Evolutionary conservation across 2,329 filamentous ascomycete genomes (phyloP).

Genomic region (Exophiala phaeomuriformis): DNA sequence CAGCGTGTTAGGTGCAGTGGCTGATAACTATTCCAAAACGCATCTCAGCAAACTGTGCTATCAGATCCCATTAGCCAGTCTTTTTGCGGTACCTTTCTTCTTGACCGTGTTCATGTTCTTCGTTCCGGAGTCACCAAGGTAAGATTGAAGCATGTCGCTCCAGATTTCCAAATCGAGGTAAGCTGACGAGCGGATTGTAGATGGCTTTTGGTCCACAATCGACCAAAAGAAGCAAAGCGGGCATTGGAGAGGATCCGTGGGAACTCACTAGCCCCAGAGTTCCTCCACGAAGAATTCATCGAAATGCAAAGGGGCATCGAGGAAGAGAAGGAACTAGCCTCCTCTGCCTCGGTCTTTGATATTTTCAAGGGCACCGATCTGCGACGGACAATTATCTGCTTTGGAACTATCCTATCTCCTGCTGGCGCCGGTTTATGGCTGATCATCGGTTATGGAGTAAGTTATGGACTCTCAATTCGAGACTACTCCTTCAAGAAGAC

Average conservation of each 20-base stretch:
- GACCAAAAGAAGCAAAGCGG: slow-evolving; percentile 12
- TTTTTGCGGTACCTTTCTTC: slow-evolving; percentile 44
- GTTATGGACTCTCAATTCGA: background rate
- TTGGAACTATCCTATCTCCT: slow-evolving; percentile 47
- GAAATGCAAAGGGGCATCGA: slow-evolving; percentile 25
- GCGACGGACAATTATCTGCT: slow-evolving; percentile 40
- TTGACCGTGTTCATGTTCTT: slow-evolving; percentile 42
- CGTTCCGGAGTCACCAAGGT: slow-evolving; percentile 43
- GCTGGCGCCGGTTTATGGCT: slow-evolving; percentile 11
- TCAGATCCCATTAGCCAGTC: slow-evolving; percentile 43
- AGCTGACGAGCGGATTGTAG: background rate
- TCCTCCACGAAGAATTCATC: slow-evolving; percentile 18
- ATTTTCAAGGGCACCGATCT: slow-evolving; percentile 31
- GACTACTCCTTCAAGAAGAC: background rate
- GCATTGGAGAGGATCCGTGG: slow-evolving; percentile 15
- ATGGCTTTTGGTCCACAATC: slow-evolving; percentile 21
- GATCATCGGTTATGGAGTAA: slow-evolving; percentile 6
- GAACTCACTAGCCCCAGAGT: slow-evolving; percentile 5
- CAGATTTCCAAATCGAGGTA: background rate
- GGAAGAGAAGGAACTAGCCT: slow-evolving; percentile 13
- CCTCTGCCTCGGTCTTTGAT: slow-evolving; percentile 26
- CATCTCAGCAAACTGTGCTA: slow-evolving; percentile 38
- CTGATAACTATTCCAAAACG: slow-evolving; percentile 38
- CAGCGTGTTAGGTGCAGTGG: slow-evolving; percentile 41
- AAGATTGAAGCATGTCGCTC: background rate